Evolutionary conservation across 2,329 filamentous ascomycete genomes (phyloP), one percentile per base, ranked within the genome.

Genomic region (Claviceps purpurea): DNA sequence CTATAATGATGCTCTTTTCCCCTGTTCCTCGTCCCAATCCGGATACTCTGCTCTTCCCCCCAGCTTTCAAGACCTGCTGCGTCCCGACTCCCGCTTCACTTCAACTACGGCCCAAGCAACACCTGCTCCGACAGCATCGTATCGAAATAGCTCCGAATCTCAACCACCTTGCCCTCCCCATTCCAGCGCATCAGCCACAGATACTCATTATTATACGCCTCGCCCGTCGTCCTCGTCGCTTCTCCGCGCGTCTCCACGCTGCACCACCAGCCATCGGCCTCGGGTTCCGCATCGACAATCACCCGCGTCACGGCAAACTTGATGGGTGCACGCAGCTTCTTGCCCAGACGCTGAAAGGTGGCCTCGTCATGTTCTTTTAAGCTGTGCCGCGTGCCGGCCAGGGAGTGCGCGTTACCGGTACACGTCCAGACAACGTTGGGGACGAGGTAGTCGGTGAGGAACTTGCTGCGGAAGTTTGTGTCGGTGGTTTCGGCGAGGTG

Each of bases 131-230:
- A 46, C 22, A 59, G 50, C 48, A 57, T 47, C 2, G 59, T 58
- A 18, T 61, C 59, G 20, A 58, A 59, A 42, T 61, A 61, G 38
- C 58, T 60, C 37, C 57, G 52, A 13, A 61, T 52, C 53, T 61
- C 59, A 14, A 55, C 60, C 40, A 61, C 57, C 50, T 52, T 57
- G 40, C 59, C 60, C 39, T 60, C 53, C 4, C 50, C 53, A 42
- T 59, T 52, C 55, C 56, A 62, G 40, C 59, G 52, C 50, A 56
- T 59, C 44, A 61, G 50, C 59, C 58, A 59, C 8, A 56, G 18
- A 44, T 61, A 61, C 51, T 61, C 60, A 37, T 62, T 59, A 50
- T 59, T 55, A 44, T 62, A 62, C 13, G 50, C 30, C 50, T 56
- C 39, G 14, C 59, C 59, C 7, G 52, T 55, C 38, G 51, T 56